phyloP scores from a whole-genome alignment of 768 basidiomycete genomes.

The Flagelloscypha sp. region DNA sequence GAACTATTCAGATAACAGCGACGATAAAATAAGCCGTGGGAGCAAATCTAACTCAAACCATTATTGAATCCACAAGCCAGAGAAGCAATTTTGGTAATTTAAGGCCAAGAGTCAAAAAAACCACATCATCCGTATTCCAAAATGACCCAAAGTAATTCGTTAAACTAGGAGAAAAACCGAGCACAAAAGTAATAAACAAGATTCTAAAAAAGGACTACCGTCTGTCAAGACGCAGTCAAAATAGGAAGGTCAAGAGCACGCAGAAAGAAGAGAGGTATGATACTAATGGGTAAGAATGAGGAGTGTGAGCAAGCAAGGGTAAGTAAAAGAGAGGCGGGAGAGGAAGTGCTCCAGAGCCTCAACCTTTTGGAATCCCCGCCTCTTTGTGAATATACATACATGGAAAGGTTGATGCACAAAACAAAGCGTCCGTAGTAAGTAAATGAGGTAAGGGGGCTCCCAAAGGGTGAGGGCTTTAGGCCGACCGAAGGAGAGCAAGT shows the following conservation, averaged over 20 bases:
- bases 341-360: background rate
- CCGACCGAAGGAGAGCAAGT: constrained; percentile 1
- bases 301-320: background rate
- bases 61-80: too few relatives aligned
- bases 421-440: background rate
- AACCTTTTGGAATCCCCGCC: too few relatives aligned
- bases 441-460: background rate
- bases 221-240: background rate
- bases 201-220: background rate
- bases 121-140: too few relatives aligned
- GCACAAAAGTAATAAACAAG: background rate
- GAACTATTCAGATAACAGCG: too few relatives aligned
- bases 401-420: background rate
- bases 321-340: background rate
- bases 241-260: background rate
- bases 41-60: too few relatives aligned
- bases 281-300: background rate
- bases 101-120: too few relatives aligned
- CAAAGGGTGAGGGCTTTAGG: background rate
- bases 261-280: background rate
- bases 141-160: too few relatives aligned
- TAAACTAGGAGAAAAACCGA: background rate
- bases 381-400: background rate
- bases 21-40: too few relatives aligned
- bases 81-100: too few relatives aligned